A percentile compares a stretch with the other conserved stretches of the same genome.
Evolutionary conservation across 2,329 filamentous ascomycete genomes (phyloP).

Genomic region (Curvularia eragrostidis): DNA sequence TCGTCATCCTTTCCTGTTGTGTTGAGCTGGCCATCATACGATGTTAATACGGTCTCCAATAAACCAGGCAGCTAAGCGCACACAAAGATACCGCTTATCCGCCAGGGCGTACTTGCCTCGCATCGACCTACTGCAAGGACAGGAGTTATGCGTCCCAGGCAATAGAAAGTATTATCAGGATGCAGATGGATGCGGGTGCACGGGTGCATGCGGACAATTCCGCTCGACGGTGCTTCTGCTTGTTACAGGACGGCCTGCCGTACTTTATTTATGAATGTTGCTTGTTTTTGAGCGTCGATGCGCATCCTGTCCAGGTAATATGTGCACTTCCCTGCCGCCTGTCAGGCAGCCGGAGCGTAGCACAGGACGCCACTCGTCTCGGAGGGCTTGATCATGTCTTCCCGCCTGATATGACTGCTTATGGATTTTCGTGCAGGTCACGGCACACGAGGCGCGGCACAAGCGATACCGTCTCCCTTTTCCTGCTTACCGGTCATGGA

Average conservation of each 20-base stretch:
- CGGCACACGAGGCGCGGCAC: constrained; percentile 27
- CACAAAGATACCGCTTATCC: constrained; percentile 30
- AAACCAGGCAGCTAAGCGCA: constrained; percentile 28
- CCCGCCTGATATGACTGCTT: constrained; percentile 31
- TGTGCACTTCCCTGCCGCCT: constrained; percentile 18
- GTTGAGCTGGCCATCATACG: constrained; percentile 7
- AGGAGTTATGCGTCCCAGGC: constrained; percentile 29
- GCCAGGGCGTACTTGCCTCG: constrained; percentile 24
- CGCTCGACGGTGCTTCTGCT: constrained; percentile 14
- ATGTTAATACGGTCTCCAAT: constrained; percentile 2
- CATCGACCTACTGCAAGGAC: constrained; percentile 32
- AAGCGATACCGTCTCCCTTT: constrained; percentile 15
- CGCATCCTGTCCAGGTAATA: constrained; percentile 7
- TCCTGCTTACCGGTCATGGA: constrained; percentile 25
- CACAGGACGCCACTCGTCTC: constrained; percentile 24
- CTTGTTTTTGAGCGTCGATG: constrained; percentile 11
- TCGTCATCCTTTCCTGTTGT: background rate
- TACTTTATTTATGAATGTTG: constrained; percentile 28
- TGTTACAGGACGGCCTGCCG: constrained; percentile 12
- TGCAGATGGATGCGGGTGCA: constrained; percentile 27
- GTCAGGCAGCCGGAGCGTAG: constrained; percentile 21
- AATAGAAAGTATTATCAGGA: constrained; percentile 23
- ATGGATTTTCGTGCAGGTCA: constrained; percentile 31
- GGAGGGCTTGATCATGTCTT: constrained; percentile 28
- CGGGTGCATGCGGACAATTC: constrained; percentile 21